A percentile compares a stretch with the other conserved stretches of the same genome.
These are phyloP conservation scores for Capillidium rhysosporum DNA, from an alignment of 371 early-diverging fungal species.

Conservation along the genomic window DNA sequence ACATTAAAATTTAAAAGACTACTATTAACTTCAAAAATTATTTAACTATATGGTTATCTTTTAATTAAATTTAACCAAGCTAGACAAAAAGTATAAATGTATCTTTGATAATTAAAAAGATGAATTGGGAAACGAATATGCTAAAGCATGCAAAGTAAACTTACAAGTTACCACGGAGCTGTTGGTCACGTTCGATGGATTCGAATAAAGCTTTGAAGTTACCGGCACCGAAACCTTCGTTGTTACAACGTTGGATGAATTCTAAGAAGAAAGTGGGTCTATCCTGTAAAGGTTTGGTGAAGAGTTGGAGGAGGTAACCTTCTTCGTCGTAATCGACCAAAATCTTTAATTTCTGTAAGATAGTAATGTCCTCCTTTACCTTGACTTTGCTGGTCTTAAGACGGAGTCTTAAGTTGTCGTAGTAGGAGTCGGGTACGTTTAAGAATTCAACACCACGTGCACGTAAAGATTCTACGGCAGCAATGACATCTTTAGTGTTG, in stretches of 20 bases:
- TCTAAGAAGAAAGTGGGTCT: slow-evolving; percentile 92
- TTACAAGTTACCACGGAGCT: slow-evolving; percentile 69
- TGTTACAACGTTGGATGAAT: slow-evolving; percentile 87
- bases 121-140: no score
- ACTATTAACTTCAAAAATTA: no score
- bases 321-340: slow-evolving; percentile 91
- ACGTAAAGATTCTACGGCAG: slow-evolving; percentile 54
- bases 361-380: slow-evolving; percentile 61
- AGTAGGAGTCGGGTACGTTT: slow-evolving; percentile 67
- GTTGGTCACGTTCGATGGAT: slow-evolving; percentile 86
- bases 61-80: no score
- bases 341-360: slow-evolving; percentile 66
- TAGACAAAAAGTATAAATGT: no score
- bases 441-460: slow-evolving; percentile 84
- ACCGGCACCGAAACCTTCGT: slow-evolving; percentile 34
- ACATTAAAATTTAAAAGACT: no score
- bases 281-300: slow-evolving; percentile 84
- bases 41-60: no score
- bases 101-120: no score
- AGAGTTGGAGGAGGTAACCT: slow-evolving; percentile 89
- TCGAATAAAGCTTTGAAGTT: slow-evolving; percentile 96
- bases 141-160: no score
- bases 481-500: slow-evolving; percentile 70
- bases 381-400: slow-evolving; percentile 43
- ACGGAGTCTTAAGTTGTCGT: slow-evolving; percentile 56